phyloP scores from a whole-genome alignment of 768 basidiomycete genomes.

The Psilocybe sp. region DNA sequence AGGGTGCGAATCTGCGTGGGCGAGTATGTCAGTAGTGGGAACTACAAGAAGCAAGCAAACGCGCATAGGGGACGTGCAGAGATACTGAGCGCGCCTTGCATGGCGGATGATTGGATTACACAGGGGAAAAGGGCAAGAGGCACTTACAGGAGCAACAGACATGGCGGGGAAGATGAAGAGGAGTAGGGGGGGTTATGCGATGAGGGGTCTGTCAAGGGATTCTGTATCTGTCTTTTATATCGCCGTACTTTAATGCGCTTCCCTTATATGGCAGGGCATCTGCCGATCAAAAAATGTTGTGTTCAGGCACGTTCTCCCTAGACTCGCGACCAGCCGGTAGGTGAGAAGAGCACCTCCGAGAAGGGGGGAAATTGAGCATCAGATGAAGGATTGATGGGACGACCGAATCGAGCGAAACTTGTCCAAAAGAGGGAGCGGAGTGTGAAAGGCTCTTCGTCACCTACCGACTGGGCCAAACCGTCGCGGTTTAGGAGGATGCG shows the following conservation, averaged over 20 bases:
- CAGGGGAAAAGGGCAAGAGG: neutral
- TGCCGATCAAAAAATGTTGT: constrained; percentile 21
- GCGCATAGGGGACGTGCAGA: too few species aligned
- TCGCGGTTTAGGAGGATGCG: too few species aligned
- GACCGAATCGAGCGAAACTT: too few species aligned
- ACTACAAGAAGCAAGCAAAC: neutral
- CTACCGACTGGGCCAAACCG: too few species aligned
- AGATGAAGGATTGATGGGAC: too few species aligned
- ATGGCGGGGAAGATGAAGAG: constrained; percentile 11
- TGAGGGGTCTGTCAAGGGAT: neutral
- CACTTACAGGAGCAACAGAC: constrained; percentile 17
- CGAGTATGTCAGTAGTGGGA: constrained; percentile 12
- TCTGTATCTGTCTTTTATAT: neutral
- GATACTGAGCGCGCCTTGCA: too few species aligned
- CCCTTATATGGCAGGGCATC: constrained; percentile 14
- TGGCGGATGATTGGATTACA: neutral
- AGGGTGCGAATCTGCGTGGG: constrained; percentile 53
- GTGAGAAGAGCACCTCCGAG: too few species aligned
- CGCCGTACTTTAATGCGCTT: constrained; percentile 1
- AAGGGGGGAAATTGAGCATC: too few species aligned
- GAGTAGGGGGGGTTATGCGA: constrained; percentile 1
- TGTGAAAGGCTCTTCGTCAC: too few species aligned
- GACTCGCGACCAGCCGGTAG: too few species aligned
- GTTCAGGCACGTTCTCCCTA: constrained; percentile 8
- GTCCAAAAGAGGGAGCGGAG: too few species aligned